phyloP scores from a whole-genome alignment of 2,329 filamentous ascomycete genomes.

The Ilyonectria sp. region DNA sequence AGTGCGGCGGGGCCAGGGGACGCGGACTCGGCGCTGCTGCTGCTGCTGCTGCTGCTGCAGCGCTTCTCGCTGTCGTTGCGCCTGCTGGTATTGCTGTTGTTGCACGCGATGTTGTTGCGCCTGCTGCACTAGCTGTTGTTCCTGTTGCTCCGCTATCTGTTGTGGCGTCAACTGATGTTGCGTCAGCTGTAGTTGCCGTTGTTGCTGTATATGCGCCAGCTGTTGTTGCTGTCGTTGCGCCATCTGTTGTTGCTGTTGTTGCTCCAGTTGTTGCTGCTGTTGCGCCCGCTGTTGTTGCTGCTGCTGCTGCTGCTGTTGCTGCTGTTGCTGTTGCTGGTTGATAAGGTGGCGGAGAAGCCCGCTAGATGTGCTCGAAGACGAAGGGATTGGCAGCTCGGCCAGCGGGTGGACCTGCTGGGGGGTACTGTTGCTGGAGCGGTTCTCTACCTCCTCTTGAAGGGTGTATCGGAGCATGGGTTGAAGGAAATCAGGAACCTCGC shows the following conservation, averaged over 20 bases:
- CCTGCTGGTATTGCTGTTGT: neutral
- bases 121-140: neutral
- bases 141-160: neutral
- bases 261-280: neutral
- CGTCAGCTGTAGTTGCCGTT: no score
- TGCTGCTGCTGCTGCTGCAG: neutral
- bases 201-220: no score
- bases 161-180: neutral
- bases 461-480: conserved; percentile 67
- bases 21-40: conserved; percentile 17
- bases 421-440: conserved; percentile 36
- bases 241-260: neutral
- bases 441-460: conserved; percentile 56
- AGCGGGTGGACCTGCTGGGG: conserved; percentile 37
- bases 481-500: conserved; percentile 70
- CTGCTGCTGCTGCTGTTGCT: neutral
- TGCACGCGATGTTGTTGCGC: neutral
- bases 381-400: conserved; percentile 29
- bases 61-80: neutral
- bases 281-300: neutral
- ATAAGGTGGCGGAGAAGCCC: conserved; percentile 38
- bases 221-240: no score
- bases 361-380: conserved; percentile 28
- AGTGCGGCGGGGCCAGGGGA: conserved; percentile 42
- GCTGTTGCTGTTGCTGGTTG: conserved; percentile 30